Base-by-base conservation (phyloP, 495 filamentous ascomycete species). In the Neurospora discreta region DNA sequence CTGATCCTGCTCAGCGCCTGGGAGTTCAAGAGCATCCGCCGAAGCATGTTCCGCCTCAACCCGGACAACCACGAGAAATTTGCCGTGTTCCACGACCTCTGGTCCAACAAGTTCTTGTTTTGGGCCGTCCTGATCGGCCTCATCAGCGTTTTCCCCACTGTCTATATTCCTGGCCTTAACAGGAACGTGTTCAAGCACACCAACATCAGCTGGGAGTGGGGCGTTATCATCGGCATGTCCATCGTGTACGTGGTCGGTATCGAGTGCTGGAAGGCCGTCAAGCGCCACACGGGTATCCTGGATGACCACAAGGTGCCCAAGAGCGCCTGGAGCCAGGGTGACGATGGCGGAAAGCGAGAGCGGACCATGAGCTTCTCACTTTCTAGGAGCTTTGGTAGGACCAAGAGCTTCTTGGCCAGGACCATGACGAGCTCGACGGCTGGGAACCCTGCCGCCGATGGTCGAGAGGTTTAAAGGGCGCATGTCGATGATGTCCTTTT, bases 141-240 rank as follows among this genome's bases (percentile, higher is more conserved):
- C 58, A 44, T 91, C 23, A 86, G 87, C 74, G 87, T 92, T 5
- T 93, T 93, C 75, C 90, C 91, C 0, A 87, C 89, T 5, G 86
- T 93, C 0, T 93, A 93, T 75, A 90, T 94, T 40, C 91, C 91
- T 0, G 85, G 83, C 18, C 79, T 94, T 36, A 93, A 93, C 79
- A 82, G 77, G 2, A 77, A 83, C 10, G 90, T 94, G 3, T 93
- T 94, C 85, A 92, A 92, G 79, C 91, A 94, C 77, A 84, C 81
- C n/a, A 81, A 83, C 26, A 92, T 94, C 68, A 85, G 76, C 70
- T 93, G 91, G 91, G 91, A 93, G 77, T 93, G 91, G 91, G 87
- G 82, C 23, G 71, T 90, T 5, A 87, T 87, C 1, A 75, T 89
- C 69, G 89, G 84, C 20, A 88, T 89, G 70, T 87, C 86, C 11